Conservation (phyloP, 2,329 filamentous ascomycete species). For the Gyromitra esculenta region DNA sequence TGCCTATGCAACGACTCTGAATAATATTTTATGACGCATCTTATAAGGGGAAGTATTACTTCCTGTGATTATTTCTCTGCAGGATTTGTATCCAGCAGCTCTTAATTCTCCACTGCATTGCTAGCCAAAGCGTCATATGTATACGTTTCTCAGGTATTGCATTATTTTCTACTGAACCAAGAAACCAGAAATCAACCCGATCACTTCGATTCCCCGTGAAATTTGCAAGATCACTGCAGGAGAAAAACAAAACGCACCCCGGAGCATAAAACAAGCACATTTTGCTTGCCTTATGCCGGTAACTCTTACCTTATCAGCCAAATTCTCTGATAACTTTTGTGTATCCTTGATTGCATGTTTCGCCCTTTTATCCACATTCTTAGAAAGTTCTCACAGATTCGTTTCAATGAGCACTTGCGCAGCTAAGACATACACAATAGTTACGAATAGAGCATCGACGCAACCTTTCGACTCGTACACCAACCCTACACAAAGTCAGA, state of each 20-base stretch:
- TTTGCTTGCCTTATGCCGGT: background rate
- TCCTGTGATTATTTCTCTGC: background rate
- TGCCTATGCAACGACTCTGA: constrained; percentile 1
- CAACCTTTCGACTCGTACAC: background rate
- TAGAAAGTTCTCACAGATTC: background rate
- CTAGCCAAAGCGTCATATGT: background rate
- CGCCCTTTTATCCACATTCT: background rate
- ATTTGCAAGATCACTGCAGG: background rate
- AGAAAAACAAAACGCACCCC: background rate
- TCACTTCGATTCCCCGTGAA: background rate
- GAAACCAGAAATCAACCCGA: background rate
- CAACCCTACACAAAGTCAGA: background rate
- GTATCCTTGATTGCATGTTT: background rate
- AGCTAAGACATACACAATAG: constrained; percentile 3
- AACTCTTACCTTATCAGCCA: background rate
- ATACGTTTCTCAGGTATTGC: background rate
- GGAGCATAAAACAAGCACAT: background rate
- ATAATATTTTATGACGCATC: constrained; percentile 23
- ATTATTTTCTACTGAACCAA: background rate
- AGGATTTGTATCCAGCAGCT: background rate
- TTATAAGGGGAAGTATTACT: background rate
- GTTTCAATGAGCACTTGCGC: background rate
- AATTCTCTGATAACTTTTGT: constrained; percentile 2
- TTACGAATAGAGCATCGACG: background rate
- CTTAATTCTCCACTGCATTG: background rate